Base-by-base conservation (phyloP, 192 early-diverging fungal genomes). In the Spizellomyces sp. region DNA sequence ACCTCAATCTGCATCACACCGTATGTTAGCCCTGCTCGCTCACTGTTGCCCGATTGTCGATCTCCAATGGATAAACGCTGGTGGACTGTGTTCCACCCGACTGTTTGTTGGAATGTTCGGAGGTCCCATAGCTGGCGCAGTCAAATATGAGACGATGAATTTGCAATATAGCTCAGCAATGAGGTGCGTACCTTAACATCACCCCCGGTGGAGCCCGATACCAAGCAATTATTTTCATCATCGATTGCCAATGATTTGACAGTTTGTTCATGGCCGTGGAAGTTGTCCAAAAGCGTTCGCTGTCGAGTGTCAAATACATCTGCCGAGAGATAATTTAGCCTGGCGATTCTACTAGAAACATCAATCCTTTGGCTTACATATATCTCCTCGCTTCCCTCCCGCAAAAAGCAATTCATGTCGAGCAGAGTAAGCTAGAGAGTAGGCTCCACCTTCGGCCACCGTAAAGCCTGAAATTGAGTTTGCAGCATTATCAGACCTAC, bases 371-470 rank as follows among this genome's bases (percentile, higher is more conserved):
- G 27, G 68, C 83, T 74, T 86, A 92, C 90, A 82, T 14, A 94
- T 89, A 63, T 90, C 88, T 22, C 93, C 93, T 50, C 85, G 81
- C 62, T 89, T 89, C 17, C 90, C 88, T 5, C 93, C 93, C 22
- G 90, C 84, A 45, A 93, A 81, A 14, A 94, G 65, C 2, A 91
- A 64, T 52, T 92, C 79, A 56, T 85, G 83, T 22, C 81, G 72
- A 14, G 81, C 64, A 7, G 85, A 89, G 75, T 83, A 92, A 6
- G 81, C 80, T 47, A 91, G 67, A 2, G 90, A 89, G 58, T 89
- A 88, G 22, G 88, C 87, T 14, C 91, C 90, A 12, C 81, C 80
- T 47, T 92, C 90, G 45, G 79, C 79, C 9, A 84, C 82, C 17
- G 77, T 71, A 73, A 91, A 90, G 12, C 77, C 83, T 85, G 54